Percentiles rank a stretch among this genome's conserved stretches.
phyloP scores from a whole-genome alignment of 2,329 filamentous ascomycete species.

The Ascosphaera aggregata region DNA sequence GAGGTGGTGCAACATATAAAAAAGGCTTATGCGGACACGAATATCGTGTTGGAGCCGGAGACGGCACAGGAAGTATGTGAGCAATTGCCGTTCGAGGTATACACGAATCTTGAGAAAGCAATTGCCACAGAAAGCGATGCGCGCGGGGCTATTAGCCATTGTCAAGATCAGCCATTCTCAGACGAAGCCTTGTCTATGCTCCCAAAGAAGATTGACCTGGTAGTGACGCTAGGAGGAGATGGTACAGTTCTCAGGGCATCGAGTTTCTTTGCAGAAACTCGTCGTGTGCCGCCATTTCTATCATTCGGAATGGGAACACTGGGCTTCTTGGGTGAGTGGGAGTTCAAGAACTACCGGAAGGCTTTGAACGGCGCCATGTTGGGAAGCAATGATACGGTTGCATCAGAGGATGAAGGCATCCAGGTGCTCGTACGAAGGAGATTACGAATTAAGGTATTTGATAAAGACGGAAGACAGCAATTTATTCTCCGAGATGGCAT shows the following conservation, averaged over 20 bases:
- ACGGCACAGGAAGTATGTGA: conserved; percentile 51
- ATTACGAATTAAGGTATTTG: not conserved
- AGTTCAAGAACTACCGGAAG: conserved; percentile 56
- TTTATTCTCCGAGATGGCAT: not conserved
- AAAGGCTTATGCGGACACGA: conserved; percentile 54
- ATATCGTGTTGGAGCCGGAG: conserved; percentile 60
- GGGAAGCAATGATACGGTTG: conserved; percentile 27
- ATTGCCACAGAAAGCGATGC: conserved; percentile 2
- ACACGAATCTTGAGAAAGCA: conserved; percentile 21
- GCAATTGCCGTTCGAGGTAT: conserved; percentile 49
- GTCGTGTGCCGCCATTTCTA: conserved; percentile 67
- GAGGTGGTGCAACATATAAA: conserved; percentile 47
- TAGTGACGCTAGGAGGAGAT: conserved; percentile 79
- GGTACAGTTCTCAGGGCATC: conserved; percentile 73
- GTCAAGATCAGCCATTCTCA: conserved; percentile 5
- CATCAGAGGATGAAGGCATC: conserved; percentile 10
- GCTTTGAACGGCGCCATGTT: conserved; percentile 32
- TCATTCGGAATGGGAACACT: conserved; percentile 95
- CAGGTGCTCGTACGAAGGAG: not conserved
- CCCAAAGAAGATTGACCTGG: conserved; percentile 63
- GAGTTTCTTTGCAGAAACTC: conserved; percentile 61
- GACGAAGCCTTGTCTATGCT: conserved; percentile 23
- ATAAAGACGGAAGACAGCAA: not conserved
- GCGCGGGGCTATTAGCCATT: no score
- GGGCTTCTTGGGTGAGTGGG: conserved; percentile 91